These are phyloP conservation scores for Coemansia sp. DNA, from an alignment of 192 early-diverging fungal genomes.

Conservation along the genomic window DNA sequence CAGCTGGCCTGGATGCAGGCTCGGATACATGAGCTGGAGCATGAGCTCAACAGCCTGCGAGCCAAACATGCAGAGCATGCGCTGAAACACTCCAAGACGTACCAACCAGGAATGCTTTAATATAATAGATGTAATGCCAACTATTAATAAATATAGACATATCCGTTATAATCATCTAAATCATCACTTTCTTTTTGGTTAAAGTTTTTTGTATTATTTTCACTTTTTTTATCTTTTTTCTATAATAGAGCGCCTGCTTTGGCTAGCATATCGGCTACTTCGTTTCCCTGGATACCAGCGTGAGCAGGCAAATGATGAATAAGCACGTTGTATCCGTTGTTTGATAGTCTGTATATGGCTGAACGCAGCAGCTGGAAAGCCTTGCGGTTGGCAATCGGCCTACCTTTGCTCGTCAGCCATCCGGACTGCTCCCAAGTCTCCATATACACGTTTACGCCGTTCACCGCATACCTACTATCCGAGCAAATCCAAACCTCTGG, in stretches of 20 bases:
- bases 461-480: slow-evolving; percentile 50
- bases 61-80: background rate
- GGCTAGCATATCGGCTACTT: slow-evolving; percentile 46
- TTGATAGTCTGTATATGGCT: slow-evolving; percentile 10
- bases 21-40: slow-evolving; percentile 36
- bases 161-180: no score
- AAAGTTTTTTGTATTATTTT: no score
- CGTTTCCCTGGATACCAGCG: slow-evolving; percentile 43
- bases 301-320: slow-evolving; percentile 49
- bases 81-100: background rate
- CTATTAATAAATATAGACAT: no score
- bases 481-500: slow-evolving; percentile 50
- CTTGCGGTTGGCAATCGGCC: slow-evolving; percentile 40
- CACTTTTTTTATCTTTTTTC: background rate
- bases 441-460: slow-evolving; percentile 40
- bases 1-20: slow-evolving; percentile 30
- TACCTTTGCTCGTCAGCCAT: slow-evolving; percentile 45
- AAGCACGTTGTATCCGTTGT: slow-evolving; percentile 32
- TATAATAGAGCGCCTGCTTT: slow-evolving; percentile 47
- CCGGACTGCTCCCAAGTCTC: slow-evolving; percentile 36
- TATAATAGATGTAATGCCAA: no score
- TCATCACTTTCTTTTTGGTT: no score
- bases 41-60: slow-evolving; percentile 18
- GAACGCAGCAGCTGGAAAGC: slow-evolving; percentile 27
- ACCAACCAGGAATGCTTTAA: background rate